A percentile compares a stretch with the other conserved stretches of the same genome.
Conservation (phyloP, 2,329 filamentous ascomycete genomes). For the Massarina eburnea region DNA sequence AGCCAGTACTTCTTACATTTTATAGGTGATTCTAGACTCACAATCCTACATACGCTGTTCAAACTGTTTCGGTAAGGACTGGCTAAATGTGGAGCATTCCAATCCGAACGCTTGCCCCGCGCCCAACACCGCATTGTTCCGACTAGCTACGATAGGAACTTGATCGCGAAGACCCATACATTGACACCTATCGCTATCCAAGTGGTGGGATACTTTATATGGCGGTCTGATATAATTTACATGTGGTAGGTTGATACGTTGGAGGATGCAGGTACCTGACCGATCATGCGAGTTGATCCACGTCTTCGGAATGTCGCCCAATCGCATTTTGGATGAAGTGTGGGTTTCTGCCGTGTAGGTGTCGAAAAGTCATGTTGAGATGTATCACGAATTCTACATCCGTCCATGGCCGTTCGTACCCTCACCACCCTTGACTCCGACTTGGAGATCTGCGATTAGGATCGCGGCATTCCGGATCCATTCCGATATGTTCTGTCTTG, state of each 20-base stretch:
- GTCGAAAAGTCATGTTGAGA: not conserved
- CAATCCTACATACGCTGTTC: not conserved
- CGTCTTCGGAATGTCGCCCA: not conserved
- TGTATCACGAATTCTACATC: not conserved
- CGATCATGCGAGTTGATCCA: too few species aligned
- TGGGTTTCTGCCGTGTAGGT: not conserved
- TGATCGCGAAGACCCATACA: not conserved
- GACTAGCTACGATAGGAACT: not conserved
- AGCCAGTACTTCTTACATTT: not conserved
- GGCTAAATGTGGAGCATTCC: conserved; percentile 9
- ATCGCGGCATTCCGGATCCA: not conserved
- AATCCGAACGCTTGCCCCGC: not conserved
- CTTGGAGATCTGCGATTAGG: not conserved
- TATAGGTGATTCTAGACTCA: not conserved
- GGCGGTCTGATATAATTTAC: too few species aligned
- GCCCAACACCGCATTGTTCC: not conserved
- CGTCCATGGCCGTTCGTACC: not conserved
- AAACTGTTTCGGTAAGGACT: conserved; percentile 8
- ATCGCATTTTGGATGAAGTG: not conserved
- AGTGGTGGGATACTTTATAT: too few species aligned
- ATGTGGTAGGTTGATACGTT: not conserved
- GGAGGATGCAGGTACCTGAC: too few species aligned
- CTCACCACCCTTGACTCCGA: not conserved
- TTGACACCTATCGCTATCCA: not conserved
- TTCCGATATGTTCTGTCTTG: too few species aligned